Base-by-base conservation (phyloP, 2,329 filamentous ascomycete genomes). In the Colletotrichum melonis region DNA sequence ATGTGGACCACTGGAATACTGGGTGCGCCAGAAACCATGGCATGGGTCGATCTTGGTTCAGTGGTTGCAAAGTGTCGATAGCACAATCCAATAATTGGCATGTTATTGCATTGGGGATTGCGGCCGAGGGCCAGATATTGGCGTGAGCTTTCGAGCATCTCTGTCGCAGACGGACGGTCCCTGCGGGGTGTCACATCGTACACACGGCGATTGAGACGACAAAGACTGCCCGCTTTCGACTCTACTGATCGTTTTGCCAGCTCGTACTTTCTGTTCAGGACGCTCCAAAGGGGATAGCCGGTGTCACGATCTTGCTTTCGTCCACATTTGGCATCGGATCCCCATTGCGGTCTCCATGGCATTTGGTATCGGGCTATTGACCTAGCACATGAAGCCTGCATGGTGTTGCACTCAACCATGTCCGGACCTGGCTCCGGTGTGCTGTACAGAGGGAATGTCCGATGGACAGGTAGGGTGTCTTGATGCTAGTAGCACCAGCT, bases 131-230 rank as follows among this genome's bases (percentile, higher is more conserved):
- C 55, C 42, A 16, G 55, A 55, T 24, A 32, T 54, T 28, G 14
- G n/a, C 26, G 22, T 9, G 30, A 56, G 62, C 49, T 24, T 22
- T 46, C 26, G 57, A 42, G 38, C 7, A 57, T 24, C 38, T 58
- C 24, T 69, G 58, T 72, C 65, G 58, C 69, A 63, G 69, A 69
- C 12, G 30, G 38, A 69, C 52, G 54, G 69, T 30, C 65, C 28
- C 56, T 72, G 69, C 65, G 69, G 69, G 16, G 49, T 19, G 12
- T 54, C 35, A 38, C 22, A 52, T 57, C 14, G 63, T 65, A 30
- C 9, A 4, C 7, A 32, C 35, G 16, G 52, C 22, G 8, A 24
- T n/a, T 38, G 58, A 70, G 35, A 46, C 49, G 55, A 55, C 42
- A 59, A 64, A 7, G 12, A 16, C 16, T 26, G 24, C 49, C 57